Evolutionary conservation across 192 early-diverging fungal species (phyloP), one percentile per base, ranked within the genome.

Genomic region (Spizellomyces sp.): DNA sequence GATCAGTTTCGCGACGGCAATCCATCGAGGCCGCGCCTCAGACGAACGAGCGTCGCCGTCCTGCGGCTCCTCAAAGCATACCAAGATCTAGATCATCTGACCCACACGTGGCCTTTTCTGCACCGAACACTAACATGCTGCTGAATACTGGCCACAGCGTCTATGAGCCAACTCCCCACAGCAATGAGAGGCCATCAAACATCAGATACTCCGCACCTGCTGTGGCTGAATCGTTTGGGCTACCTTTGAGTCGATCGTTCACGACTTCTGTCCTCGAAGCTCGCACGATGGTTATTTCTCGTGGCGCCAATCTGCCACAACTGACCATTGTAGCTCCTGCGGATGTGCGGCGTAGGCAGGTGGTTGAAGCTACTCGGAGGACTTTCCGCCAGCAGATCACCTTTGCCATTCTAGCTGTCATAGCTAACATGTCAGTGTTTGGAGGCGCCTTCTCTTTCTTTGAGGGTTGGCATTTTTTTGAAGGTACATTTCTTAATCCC

Each of bases 381-480:
- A 76, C 75, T 5, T 70, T 84, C 21, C 50, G 44, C 17, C 6
- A 43, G n/a, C 80, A 84, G 60, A 82, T 82, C 19, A 12, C 21
- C 8, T 61, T 64, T 12, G 81, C 81, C 5, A 21, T 75, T 14
- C 12, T 70, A 4, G 46, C 74, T 15, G 76, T 82, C 36, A n/a
- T 80, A 4, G 66, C 71, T 14, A 84, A 79, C 58, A 77, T 81
- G 70, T 42, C 82, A 17, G 17, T 75, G 2, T 82, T 80, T 57
- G 84, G 80, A 10, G 22, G 19, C 2, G 17, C 76, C n/a, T 84
- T 84, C 59, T 50, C 82, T 4, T 67, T 27, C 22, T 64, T 86
- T 7, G 84, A 86, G 62, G 74, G 59, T 3, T 86, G 84, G 84
- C 22, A 47, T 4, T 75, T 72, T 66, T 27, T 73, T 47, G 84